phyloP scores from a whole-genome alignment of 2,329 filamentous ascomycete genomes.

The Aspergillus melleus region DNA sequence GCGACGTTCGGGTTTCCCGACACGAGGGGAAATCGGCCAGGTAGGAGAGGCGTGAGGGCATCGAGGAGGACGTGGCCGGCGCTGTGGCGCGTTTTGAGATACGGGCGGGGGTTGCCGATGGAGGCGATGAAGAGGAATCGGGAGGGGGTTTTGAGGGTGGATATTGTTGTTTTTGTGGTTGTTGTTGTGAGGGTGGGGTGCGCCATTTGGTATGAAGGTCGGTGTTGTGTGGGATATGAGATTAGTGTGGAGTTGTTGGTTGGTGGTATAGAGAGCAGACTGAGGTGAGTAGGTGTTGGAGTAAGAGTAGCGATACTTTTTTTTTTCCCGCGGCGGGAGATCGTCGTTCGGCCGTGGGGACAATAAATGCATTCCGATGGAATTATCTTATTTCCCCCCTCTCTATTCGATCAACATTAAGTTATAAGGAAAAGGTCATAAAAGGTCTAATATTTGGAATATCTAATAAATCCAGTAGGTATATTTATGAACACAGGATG shows the following conservation, averaged over 20 bases:
- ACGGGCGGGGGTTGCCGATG: constrained; percentile 76
- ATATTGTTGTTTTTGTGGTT: not conserved
- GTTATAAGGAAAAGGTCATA: no score
- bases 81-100: constrained; percentile 78
- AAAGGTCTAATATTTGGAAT: no score
- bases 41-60: constrained; percentile 55
- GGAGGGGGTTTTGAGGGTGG: constrained; percentile 18
- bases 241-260: not conserved
- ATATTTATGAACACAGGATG: not conserved
- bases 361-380: not conserved
- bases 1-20: constrained; percentile 52
- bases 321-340: not conserved
- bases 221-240: no score
- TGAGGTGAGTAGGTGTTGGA: no score
- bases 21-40: constrained; percentile 43
- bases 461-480: not conserved
- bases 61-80: constrained; percentile 79
- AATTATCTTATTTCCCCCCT: not conserved
- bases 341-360: not conserved
- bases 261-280: no score
- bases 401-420: not conserved
- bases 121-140: constrained; percentile 72
- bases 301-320: not conserved
- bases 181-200: not conserved
- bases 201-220: not conserved